A percentile compares a stretch with the other conserved stretches of the same genome.
These are phyloP conservation scores for Arachnomyces sp. DNA, from an alignment of 2,329 filamentous ascomycete species.

Conservation along the genomic window DNA sequence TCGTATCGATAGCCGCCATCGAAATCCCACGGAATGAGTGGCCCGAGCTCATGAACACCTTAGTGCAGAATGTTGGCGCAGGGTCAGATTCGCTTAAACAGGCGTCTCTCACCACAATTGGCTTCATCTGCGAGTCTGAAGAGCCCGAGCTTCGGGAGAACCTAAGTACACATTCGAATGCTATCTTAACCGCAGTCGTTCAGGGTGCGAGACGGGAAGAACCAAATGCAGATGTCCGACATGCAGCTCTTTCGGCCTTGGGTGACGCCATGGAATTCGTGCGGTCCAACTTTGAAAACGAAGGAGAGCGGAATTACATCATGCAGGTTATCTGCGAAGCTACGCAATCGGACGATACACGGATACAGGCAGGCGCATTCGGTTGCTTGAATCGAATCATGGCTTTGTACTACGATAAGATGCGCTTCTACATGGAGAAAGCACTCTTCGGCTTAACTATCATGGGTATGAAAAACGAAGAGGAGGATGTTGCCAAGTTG, in stretches of 20 bases:
- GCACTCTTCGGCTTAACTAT: conserved; percentile 95
- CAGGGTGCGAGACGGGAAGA: conserved; percentile 97
- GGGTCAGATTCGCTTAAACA: conserved; percentile 87
- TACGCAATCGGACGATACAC: conserved; percentile 81
- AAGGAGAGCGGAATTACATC: conserved; percentile 98
- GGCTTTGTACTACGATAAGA: conserved; percentile 98
- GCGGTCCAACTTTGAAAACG: conserved; percentile 96
- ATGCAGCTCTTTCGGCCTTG: conserved; percentile 86
- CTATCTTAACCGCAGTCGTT: conserved; percentile 93
- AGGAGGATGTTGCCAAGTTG: conserved; percentile 96
- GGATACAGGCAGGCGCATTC: conserved; percentile 93
- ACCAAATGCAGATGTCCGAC: conserved; percentile 78
- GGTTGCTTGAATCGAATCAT: conserved; percentile 98
- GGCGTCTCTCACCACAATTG: conserved; percentile 89
- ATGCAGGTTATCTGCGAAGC: conserved; percentile 99
- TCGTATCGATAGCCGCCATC: conserved; percentile 88
- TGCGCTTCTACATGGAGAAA: conserved; percentile 99
- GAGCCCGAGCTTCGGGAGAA: conserved; percentile 77
- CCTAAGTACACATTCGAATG: conserved; percentile 83
- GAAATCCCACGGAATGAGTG: conserved; percentile 91
- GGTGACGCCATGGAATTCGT: conserved; percentile 97
- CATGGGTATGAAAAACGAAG: conserved; percentile 94
- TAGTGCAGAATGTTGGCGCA: conserved; percentile 88
- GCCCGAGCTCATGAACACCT: conserved; percentile 77
- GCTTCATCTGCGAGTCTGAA: conserved; percentile 95